These are phyloP conservation scores for Boletus rufocinnamomeus DNA, from an alignment of 768 basidiomycete genomes.

Conservation along the genomic window DNA sequence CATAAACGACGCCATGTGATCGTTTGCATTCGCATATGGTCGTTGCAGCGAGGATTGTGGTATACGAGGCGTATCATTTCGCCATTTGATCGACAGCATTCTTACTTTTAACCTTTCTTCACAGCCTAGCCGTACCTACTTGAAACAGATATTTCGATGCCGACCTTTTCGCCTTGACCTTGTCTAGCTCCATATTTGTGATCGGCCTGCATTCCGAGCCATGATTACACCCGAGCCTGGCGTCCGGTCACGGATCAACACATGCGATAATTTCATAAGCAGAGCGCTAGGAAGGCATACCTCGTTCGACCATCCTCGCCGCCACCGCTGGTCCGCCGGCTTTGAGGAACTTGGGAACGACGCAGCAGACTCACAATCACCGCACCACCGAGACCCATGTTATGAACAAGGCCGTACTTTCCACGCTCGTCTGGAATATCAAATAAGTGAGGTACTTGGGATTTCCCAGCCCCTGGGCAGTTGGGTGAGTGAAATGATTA, in stretches of 20 bases:
- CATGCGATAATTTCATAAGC: not conserved
- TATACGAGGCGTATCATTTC: not conserved
- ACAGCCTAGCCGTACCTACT: slow-evolving; percentile 38
- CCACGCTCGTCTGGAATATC: slow-evolving; percentile 61
- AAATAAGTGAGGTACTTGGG: slow-evolving; percentile 73
- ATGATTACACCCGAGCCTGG: slow-evolving; percentile 80
- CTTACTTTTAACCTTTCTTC: slow-evolving; percentile 6
- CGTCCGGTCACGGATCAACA: not conserved
- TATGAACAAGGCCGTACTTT: slow-evolving; percentile 79
- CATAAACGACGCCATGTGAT: not conserved
- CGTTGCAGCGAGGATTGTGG: not conserved
- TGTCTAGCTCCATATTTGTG: slow-evolving; percentile 63
- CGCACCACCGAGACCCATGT: slow-evolving; percentile 80
- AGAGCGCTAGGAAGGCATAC: slow-evolving; percentile 30
- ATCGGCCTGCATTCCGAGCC: slow-evolving; percentile 63
- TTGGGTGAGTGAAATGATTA: not conserved
- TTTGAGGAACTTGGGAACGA: slow-evolving; percentile 71
- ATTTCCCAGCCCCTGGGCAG: slow-evolving; percentile 67
- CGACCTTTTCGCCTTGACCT: slow-evolving; percentile 71
- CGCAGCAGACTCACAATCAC: slow-evolving; percentile 72
- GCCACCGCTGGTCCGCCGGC: too few species aligned
- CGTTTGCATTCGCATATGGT: not conserved
- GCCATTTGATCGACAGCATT: not conserved
- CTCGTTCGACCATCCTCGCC: slow-evolving; percentile 65
- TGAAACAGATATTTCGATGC: slow-evolving; percentile 45